A percentile compares a stretch with the other conserved stretches of the same genome.
These are phyloP conservation scores for Rosa chinensis DNA, from an alignment of 306 rosid genomes.

Conservation along the genomic window DNA sequence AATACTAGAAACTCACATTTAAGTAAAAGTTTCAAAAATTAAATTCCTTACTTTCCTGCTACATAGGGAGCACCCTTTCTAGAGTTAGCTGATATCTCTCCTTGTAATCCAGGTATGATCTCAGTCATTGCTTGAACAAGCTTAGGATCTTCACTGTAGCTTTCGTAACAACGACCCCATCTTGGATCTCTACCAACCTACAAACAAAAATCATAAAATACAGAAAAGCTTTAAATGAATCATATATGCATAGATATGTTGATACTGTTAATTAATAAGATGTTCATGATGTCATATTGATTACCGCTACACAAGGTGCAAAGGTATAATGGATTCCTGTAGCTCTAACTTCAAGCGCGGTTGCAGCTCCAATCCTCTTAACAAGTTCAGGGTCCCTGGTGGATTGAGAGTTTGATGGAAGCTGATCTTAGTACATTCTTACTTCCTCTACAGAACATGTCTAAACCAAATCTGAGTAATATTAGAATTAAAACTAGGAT, in stretches of 20 bases:
- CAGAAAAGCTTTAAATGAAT: neutral
- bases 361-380: slow-evolving; percentile 34
- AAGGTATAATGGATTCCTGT: slow-evolving; percentile 35
- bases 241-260: neutral
- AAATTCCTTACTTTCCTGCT: slow-evolving; percentile 31
- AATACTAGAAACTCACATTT: neutral
- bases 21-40: neutral
- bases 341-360: slow-evolving; percentile 42
- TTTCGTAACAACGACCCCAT: slow-evolving; percentile 47
- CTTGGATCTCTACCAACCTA: slow-evolving; percentile 50
- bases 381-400: slow-evolving; percentile 36
- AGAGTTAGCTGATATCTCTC: slow-evolving; percentile 35
- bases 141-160: slow-evolving; percentile 37
- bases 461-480: too few species aligned
- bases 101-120: slow-evolving; percentile 38
- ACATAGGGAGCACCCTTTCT: slow-evolving; percentile 32
- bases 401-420: neutral
- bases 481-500: neutral
- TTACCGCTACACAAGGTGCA: slow-evolving; percentile 44
- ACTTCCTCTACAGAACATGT: neutral
- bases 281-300: neutral
- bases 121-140: slow-evolving; percentile 35
- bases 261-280: neutral
- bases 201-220: neutral
- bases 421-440: neutral